phyloP scores from a whole-genome alignment of 176 grass and related monocot genomes.

The Avena sativa region DNA sequence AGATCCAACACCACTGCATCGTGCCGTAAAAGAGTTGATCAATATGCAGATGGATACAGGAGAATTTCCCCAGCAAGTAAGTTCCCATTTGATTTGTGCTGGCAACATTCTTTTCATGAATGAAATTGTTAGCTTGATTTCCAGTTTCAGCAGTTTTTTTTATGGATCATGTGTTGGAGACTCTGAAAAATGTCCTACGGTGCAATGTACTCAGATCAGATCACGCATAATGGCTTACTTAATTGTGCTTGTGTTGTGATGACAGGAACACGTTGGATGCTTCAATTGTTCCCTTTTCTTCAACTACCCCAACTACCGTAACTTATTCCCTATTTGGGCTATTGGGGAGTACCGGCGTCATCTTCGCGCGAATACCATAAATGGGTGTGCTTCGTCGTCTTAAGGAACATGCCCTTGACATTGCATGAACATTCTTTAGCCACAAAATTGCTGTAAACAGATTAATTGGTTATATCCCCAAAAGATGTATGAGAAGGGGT shows the following conservation, averaged over 20 bases:
- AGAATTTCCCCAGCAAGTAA: conserved; percentile 53
- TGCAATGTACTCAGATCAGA: neutral
- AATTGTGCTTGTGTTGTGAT: neutral
- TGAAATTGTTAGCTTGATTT: conserved; percentile 1
- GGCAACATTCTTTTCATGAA: neutral
- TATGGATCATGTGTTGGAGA: neutral
- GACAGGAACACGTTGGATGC: conserved; percentile 58
- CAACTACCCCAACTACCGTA: conserved; percentile 62
- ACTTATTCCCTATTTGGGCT: conserved; percentile 59
- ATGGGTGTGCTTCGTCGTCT: neutral
- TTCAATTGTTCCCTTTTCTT: conserved; percentile 50
- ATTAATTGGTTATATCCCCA: neutral
- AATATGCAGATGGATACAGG: conserved; percentile 51
- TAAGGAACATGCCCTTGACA: neutral
- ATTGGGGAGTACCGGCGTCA: conserved; percentile 42
- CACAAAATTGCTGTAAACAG: neutral
- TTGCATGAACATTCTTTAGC: neutral
- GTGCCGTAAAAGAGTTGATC: conserved; percentile 48
- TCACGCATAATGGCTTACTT: neutral
- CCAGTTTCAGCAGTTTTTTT: neutral
- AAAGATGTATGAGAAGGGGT: neutral
- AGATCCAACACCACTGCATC: conserved; percentile 48
- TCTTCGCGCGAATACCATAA: conserved; percentile 20
- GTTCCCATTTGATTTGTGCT: neutral
- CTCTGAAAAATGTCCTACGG: neutral